A percentile compares a stretch with the other conserved stretches of the same genome.
phyloP scores from a whole-genome alignment of 257 asterid genomes.

The Scutellaria minor region DNA sequence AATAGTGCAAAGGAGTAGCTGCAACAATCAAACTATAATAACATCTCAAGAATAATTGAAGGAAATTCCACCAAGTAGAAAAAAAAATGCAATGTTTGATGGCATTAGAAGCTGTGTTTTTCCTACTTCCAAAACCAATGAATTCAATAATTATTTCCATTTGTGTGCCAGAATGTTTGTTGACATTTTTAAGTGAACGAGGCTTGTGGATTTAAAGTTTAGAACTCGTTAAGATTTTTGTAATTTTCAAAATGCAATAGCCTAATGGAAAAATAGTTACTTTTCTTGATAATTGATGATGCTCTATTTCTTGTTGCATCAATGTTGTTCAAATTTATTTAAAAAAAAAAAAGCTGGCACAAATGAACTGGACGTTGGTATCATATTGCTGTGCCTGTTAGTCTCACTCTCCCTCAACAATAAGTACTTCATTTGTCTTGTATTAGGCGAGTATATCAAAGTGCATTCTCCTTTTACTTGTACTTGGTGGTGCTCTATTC shows the following conservation, averaged over 20 bases:
- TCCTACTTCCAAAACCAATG: neutral
- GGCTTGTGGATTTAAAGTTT: slow-evolving; percentile 6
- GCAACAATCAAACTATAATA: neutral
- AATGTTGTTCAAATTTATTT: neutral
- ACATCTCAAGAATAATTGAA: neutral
- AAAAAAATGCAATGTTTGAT: neutral
- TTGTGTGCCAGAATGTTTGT: neutral
- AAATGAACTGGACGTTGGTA: neutral
- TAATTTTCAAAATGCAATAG: slow-evolving; percentile 8
- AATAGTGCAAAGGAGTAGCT: too few relatives aligned
- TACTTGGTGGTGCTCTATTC: neutral
- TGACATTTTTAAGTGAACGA: neutral
- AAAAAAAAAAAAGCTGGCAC: neutral
- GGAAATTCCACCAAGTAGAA: neutral
- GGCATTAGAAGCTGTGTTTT: slow-evolving; percentile 2
- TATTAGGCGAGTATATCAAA: neutral
- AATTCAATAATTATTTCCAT: neutral
- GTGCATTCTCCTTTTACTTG: neutral
- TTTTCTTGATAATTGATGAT: too few relatives aligned
- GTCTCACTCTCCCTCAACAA: neutral
- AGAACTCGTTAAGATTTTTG: neutral
- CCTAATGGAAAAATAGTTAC: neutral
- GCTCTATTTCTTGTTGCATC: too few relatives aligned
- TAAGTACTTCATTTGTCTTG: slow-evolving; percentile 14
- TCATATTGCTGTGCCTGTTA: neutral